Base-by-base conservation (phyloP, 2,329 filamentous ascomycete species). In the Ustilaginoidea virens region DNA sequence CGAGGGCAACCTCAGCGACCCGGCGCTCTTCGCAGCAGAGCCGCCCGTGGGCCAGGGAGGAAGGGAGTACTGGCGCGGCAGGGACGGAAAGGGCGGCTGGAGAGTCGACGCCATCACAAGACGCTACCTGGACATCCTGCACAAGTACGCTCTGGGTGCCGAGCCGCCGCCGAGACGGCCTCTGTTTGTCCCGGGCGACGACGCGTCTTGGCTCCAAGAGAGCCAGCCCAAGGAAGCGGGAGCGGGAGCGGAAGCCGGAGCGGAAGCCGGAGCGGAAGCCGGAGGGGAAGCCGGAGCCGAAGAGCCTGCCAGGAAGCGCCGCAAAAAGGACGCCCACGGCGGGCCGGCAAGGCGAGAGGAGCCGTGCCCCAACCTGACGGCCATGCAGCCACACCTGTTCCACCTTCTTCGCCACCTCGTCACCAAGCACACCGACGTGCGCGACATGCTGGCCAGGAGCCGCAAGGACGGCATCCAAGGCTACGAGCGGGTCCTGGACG, bases 1-100 rank as follows among this genome's bases (percentile, higher is more conserved):
- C 5, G 90, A 98, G 54, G 90, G 85, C 0, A 93, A 94, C 47
- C 65, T 98, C 1, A 87, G 83, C 45, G 83, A 98, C 47, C 90
- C 90, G 0, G 74, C 73, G 2, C 78, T 98, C 24, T 98, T 98
- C 46, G 73, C 77, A 10, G 55, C 61, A 18, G 63, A 73, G 11
- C 83, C 83, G 0, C 49, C 67, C 1, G 44, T 59, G 0, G 79
- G 74, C 0, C 52, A 73, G 26, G 73, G 81, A 49, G 73, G 72
- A 0, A 65, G 78, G 34, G 85, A 92, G 44, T 96, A 90, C 52
- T 96, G 87, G 86, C 65, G 79, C 19, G 82, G 80, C 1, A 64
- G 58, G 29, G 71, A 86, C 44, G 81, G 82, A 1, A 75, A 70
- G 35, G 81, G 83, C 4, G 92, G 90, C 2, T 96, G 80, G 54